Conservation (phyloP, 1,284 basidiomycete genomes). For the Hypsizygus ulmarius region DNA sequence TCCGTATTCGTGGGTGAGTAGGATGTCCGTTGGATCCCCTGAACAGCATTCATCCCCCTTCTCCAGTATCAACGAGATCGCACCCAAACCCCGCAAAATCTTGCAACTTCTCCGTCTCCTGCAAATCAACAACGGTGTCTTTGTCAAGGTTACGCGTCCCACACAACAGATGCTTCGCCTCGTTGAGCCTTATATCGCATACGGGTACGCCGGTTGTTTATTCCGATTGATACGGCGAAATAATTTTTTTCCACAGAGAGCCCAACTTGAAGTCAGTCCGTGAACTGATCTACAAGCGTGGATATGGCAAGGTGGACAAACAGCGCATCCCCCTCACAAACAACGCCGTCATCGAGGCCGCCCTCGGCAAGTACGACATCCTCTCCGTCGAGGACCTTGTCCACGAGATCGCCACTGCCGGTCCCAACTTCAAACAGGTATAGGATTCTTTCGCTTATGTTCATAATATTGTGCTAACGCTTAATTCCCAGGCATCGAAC, state of each 20-base stretch:
- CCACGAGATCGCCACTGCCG: constrained; percentile 94
- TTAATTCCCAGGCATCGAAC: constrained; percentile 67
- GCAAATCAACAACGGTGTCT: constrained; percentile 99
- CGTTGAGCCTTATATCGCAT: constrained; percentile 96
- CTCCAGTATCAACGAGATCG: constrained; percentile 96
- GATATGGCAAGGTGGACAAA: constrained; percentile 98
- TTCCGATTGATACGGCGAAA: constrained; percentile 1
- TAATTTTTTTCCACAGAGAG: constrained; percentile 47
- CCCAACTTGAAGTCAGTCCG: constrained; percentile 96
- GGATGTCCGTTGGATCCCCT: background rate
- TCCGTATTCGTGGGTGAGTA: constrained; percentile 91
- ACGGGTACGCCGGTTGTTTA: constrained; percentile 59
- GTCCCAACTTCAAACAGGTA: constrained; percentile 99
- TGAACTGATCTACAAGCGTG: constrained; percentile 99
- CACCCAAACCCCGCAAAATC: constrained; percentile 99
- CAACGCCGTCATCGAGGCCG: constrained; percentile 91
- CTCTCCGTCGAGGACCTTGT: constrained; percentile 98
- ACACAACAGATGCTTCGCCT: constrained; percentile 98
- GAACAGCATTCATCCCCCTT: constrained; percentile 2
- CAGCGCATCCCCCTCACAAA: constrained; percentile 95
- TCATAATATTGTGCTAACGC: constrained; percentile 1
- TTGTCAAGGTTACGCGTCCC: constrained; percentile 95
- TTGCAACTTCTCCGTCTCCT: constrained; percentile 97
- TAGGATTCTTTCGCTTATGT: background rate
- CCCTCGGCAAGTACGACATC: constrained; percentile 94